Conservation (phyloP, 495 filamentous ascomycete genomes). For the Sphaerosporella brunnea region DNA sequence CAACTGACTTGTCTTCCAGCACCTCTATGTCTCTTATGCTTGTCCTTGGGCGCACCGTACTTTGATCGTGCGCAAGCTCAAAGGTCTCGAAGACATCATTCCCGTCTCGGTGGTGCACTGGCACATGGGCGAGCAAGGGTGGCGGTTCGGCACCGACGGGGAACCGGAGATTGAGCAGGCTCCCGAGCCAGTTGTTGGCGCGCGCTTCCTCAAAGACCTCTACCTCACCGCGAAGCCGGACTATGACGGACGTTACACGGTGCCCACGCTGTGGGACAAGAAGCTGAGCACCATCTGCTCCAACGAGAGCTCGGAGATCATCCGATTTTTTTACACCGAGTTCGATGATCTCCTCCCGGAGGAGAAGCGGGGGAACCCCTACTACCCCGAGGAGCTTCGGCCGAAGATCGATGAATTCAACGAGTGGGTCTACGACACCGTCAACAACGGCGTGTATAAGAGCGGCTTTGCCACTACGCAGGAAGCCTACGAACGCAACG, state of each 20-base stretch:
- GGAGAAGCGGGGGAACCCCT: constrained; percentile 41
- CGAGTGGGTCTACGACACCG: constrained; percentile 63
- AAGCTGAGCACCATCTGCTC: constrained; percentile 55
- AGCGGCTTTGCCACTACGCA: constrained; percentile 39
- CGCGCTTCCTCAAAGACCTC: constrained; percentile 46
- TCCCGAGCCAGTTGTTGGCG: constrained; percentile 49
- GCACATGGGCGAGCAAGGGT: constrained; percentile 49
- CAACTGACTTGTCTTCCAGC: too few species aligned
- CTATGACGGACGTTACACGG: constrained; percentile 61
- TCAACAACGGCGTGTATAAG: constrained; percentile 79
- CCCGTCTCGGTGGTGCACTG: constrained; percentile 51
- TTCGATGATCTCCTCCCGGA: constrained; percentile 50
- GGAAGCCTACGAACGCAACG: constrained; percentile 55
- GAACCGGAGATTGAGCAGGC: constrained; percentile 38
- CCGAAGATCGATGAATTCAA: constrained; percentile 56
- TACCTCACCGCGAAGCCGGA: constrained; percentile 51
- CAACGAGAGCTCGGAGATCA: constrained; percentile 75
- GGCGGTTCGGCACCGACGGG: constrained; percentile 54
- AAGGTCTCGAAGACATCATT: constrained; percentile 58
- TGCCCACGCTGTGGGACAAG: constrained; percentile 64
- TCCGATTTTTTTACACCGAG: constrained; percentile 46
- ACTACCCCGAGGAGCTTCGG: constrained; percentile 43
- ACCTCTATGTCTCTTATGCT: constrained; percentile 56
- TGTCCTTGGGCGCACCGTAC: constrained; percentile 77
- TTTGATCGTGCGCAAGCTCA: constrained; percentile 57